Evolutionary conservation across 2,329 filamentous ascomycete genomes (phyloP).

Genomic region (Fusarium pseudoanthophilum): DNA sequence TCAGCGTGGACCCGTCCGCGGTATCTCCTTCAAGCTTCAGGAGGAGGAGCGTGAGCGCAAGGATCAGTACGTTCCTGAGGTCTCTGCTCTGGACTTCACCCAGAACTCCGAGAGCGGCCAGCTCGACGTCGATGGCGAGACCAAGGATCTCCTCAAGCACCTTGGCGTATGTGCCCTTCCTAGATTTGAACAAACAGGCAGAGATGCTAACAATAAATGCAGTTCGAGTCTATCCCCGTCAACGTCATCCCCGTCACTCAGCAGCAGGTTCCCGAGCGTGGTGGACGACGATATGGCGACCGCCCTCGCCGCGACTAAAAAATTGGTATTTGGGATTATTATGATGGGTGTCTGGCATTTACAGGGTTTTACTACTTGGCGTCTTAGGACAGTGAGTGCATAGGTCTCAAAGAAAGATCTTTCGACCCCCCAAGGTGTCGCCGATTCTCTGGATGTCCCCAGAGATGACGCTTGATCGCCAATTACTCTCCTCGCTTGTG

Average conservation of each 20-base stretch:
- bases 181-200: background rate
- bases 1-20: constrained; percentile 97
- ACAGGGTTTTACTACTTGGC: constrained; percentile 60
- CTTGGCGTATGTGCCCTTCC: constrained; percentile 81
- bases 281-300: constrained; percentile 79
- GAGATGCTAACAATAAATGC: constrained; percentile 45
- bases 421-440: constrained; percentile 83
- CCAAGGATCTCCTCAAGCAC: constrained; percentile 99
- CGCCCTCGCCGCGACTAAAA: constrained; percentile 58
- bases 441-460: constrained; percentile 72
- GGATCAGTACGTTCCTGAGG: constrained; percentile 99
- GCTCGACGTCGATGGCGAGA: constrained; percentile 95
- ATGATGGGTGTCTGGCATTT: constrained; percentile 58
- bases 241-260: constrained; percentile 93
- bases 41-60: constrained; percentile 99
- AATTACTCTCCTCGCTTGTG: constrained; percentile 55
- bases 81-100: constrained; percentile 97
- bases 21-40: constrained; percentile 99
- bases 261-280: constrained; percentile 85
- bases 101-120: constrained; percentile 93
- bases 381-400: constrained; percentile 68
- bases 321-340: constrained; percentile 48
- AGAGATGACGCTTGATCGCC: constrained; percentile 94
- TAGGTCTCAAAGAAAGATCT: constrained; percentile 71
- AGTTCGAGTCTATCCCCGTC: constrained; percentile 99